A percentile compares a stretch with the other conserved stretches of the same genome.
Conservation (phyloP, 805 yeast genomes). For the Phaffomyces thermotolerans region DNA sequence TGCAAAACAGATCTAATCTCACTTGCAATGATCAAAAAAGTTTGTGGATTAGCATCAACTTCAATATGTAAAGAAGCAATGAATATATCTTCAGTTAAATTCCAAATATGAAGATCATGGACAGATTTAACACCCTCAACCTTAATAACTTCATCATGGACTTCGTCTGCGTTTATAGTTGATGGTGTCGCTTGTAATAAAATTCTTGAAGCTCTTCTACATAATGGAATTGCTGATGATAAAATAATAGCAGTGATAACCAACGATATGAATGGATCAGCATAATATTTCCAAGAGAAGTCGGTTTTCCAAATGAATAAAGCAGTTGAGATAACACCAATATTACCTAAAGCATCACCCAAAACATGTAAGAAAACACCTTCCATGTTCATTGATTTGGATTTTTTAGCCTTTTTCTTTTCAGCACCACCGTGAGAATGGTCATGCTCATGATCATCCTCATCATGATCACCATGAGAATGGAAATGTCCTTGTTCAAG, state of each 20-base stretch:
- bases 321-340: slow-evolving; percentile 89
- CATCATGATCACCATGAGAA: background rate
- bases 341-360: slow-evolving; percentile 93
- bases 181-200: slow-evolving; percentile 89
- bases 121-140: slow-evolving; percentile 74
- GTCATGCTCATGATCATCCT: slow-evolving; percentile 2
- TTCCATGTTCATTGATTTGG: slow-evolving; percentile 82
- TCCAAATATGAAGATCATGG: slow-evolving; percentile 97
- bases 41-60: slow-evolving; percentile 53
- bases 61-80: slow-evolving; percentile 90
- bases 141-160: slow-evolving; percentile 57
- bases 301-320: slow-evolving; percentile 90
- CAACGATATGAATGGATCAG: slow-evolving; percentile 82
- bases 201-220: slow-evolving; percentile 79
- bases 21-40: slow-evolving; percentile 63
- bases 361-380: slow-evolving; percentile 93
- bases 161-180: slow-evolving; percentile 67
- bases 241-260: slow-evolving; percentile 84
- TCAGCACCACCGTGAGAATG: slow-evolving; percentile 7
- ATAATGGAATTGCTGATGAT: slow-evolving; percentile 84
- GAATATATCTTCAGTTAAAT: slow-evolving; percentile 75
- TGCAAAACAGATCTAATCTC: slow-evolving; percentile 75
- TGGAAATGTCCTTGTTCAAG: slow-evolving; percentile 12
- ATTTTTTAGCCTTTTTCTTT: slow-evolving; percentile 8
- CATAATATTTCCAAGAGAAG: slow-evolving; percentile 76